Evolutionary conservation across 75 land plant genomes (phyloP).

Genomic region (Sequoiadendron giganteum): DNA sequence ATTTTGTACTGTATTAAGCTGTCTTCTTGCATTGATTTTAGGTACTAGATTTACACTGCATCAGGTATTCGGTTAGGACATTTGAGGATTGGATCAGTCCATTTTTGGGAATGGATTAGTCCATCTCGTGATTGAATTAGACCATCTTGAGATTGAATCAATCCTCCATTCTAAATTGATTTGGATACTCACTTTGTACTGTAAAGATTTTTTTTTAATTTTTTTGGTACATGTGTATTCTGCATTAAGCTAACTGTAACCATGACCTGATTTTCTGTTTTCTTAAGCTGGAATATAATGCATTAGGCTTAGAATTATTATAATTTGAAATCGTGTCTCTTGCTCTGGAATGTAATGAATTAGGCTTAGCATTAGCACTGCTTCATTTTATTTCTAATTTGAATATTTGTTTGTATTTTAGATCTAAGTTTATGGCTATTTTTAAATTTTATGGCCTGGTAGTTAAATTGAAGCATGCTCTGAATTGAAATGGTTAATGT

Average conservation of each 20-base stretch:
- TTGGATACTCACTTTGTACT: neutral
- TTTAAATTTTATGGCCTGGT: slow-evolving; percentile 1
- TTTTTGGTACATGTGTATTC: neutral
- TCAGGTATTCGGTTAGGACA: neutral
- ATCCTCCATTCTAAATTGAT: neutral
- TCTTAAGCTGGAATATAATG: neutral
- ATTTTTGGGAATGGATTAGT: neutral
- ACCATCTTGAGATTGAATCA: neutral
- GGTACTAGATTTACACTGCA: neutral
- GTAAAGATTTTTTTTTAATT: neutral
- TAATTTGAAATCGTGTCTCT: neutral
- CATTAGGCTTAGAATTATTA: neutral
- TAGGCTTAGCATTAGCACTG: neutral
- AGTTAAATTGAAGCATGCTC: neutral
- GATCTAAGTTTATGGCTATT: neutral
- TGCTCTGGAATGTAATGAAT: neutral
- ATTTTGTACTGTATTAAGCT: no score
- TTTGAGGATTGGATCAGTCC: neutral
- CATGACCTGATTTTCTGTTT: neutral
- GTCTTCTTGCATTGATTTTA: neutral
- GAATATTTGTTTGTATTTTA: neutral
- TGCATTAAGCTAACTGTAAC: neutral
- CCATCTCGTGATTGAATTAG: neutral
- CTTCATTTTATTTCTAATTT: neutral
- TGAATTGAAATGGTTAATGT: neutral